A percentile compares a stretch with the other conserved stretches of the same genome.
Conservation (phyloP, 169 alveolate species). For the Eimeria necatrix region DNA sequence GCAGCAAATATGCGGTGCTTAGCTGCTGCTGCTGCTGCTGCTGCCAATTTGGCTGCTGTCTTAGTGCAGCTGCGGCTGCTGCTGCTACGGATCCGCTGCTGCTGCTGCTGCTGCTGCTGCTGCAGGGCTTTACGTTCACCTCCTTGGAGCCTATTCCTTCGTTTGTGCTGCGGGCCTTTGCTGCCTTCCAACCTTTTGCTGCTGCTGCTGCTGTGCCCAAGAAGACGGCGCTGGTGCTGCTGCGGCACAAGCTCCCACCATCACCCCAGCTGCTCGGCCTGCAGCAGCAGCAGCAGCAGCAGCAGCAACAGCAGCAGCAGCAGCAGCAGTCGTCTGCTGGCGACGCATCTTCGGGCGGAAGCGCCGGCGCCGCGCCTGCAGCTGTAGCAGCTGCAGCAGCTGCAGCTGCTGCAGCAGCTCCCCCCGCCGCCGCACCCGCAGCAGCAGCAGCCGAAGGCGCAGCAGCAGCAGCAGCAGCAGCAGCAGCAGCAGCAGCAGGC, state of each 20-base stretch:
- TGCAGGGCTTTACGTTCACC: slow-evolving; percentile 21
- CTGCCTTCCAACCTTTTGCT: slow-evolving; percentile 17
- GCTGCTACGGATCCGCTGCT: no score
- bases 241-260: not conserved
- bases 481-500: not conserved
- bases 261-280: not conserved
- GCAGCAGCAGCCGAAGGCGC: not conserved
- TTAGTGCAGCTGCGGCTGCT: not conserved
- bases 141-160: slow-evolving; percentile 22
- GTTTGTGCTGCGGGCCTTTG: slow-evolving; percentile 52
- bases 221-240: slow-evolving; percentile 39
- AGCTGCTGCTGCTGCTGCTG: slow-evolving; percentile 11
- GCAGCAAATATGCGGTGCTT: not conserved
- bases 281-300: slow-evolving; percentile 5
- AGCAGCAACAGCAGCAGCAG: not conserved
- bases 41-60: slow-evolving; percentile 5
- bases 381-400: not conserved
- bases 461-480: not conserved
- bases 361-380: no score
- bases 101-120: slow-evolving; percentile 47
- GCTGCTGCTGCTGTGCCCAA: not conserved
- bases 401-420: slow-evolving; percentile 1
- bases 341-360: not conserved
- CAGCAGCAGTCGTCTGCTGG: not conserved
- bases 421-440: slow-evolving; percentile 27